Base-by-base conservation (phyloP, 305 asterid species). In the Lippia alba region DNA sequence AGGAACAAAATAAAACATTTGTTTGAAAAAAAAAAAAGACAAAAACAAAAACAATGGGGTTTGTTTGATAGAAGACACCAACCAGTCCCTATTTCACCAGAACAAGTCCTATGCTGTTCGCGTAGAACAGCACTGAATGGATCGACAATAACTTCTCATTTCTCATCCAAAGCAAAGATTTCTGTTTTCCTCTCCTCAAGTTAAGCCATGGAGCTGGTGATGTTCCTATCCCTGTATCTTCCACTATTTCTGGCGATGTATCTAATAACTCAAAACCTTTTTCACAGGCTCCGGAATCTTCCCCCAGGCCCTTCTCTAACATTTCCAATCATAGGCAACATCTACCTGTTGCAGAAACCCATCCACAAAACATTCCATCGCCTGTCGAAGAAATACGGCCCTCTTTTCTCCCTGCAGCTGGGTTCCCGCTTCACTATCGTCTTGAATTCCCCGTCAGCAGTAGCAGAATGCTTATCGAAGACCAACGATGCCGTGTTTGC, bases 401-500 rank as follows among this genome's bases (percentile, higher is more conserved):
- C 66, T 8, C 34, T 39, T 61, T 39, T 61, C 66, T 39, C 51
- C 33, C 66, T 61, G 9, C 66, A 18, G 33, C 66, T 61, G n/a
- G 53, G 66, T 6, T 61, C 33, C 51, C 71, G 56, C 7, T 56
- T 6, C 36, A 6, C 68, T 0, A 4, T 45, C 5, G 55, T 63
- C 19, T 41, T 63, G 16, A 63, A 12, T 40, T 63, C 68, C 5
- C 68, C 68, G 2, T 41, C 34, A 15, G 61, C 61, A 17, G 71
- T 62, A 8, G 48, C 71, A 9, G 71, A 66, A 5, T 66, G 71
- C 51, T 19, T 66, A 15, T 51, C 36, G n/a, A 66, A 33, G 18
- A 17, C 62, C 6, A 66, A 66, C 62, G 62, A 66, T 53, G 34
- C 36, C 61, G n/a, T 66, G 18, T 53, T 66, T 10, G 71, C 71